Conservation (phyloP, 495 filamentous ascomycete species). For the Hypoxylon lienhwacheense region DNA sequence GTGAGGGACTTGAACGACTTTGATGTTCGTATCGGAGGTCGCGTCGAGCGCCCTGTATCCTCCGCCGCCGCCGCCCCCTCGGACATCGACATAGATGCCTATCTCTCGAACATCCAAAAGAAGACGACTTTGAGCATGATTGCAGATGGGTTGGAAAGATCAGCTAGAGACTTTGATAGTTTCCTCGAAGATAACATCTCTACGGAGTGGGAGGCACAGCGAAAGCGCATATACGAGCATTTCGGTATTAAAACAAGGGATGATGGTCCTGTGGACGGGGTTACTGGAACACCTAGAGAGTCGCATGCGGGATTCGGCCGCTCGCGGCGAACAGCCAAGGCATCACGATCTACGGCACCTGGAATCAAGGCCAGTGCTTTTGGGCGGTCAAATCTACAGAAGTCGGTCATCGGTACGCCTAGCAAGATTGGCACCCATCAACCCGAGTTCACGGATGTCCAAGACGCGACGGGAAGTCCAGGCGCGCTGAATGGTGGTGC, state of each 20-base stretch:
- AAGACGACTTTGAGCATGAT: conserved; percentile 92
- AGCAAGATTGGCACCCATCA: conserved; percentile 59
- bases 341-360: conserved; percentile 40
- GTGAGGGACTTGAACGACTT: conserved; percentile 71
- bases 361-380: conserved; percentile 62
- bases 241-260: conserved; percentile 81
- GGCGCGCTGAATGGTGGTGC: conserved; percentile 37
- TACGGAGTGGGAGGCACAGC: conserved; percentile 93
- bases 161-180: conserved; percentile 83
- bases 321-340: conserved; percentile 53
- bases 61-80: conserved; percentile 25
- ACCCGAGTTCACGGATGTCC: conserved; percentile 66
- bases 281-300: conserved; percentile 59
- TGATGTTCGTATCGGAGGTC: conserved; percentile 45
- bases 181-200: conserved; percentile 94
- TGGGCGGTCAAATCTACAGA: conserved; percentile 70
- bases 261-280: conserved; percentile 46
- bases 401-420: conserved; percentile 81
- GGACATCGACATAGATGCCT: conserved; percentile 81
- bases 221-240: conserved; percentile 89
- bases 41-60: conserved; percentile 38
- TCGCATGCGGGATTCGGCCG: conserved; percentile 53
- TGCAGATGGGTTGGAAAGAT: conserved; percentile 79
- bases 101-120: conserved; percentile 79
- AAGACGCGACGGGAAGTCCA: conserved; percentile 55